Conservation (phyloP, 2,329 filamentous ascomycete species). For the Cephalotrichum gorgonifer region DNA sequence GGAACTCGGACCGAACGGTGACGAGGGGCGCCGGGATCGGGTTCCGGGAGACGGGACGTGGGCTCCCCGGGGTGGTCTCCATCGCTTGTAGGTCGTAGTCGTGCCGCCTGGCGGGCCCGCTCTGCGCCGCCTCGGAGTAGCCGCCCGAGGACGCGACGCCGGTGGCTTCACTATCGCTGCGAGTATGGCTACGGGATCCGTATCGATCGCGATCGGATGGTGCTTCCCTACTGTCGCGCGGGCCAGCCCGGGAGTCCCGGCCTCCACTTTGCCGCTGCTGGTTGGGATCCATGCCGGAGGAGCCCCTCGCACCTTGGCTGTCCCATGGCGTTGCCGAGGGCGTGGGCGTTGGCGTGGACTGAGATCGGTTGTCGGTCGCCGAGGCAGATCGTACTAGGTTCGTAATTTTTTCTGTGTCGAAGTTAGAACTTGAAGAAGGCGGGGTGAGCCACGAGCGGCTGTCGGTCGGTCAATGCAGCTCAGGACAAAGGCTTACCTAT, state of each 20-base stretch:
- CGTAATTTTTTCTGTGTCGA: constrained; percentile 73
- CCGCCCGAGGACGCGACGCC: constrained; percentile 66
- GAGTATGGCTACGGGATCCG: constrained; percentile 45
- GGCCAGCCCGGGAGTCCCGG: constrained; percentile 13
- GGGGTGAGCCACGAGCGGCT: background rate
- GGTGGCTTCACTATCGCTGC: constrained; percentile 71
- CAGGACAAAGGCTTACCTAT: constrained; percentile 51
- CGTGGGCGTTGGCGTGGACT: constrained; percentile 44
- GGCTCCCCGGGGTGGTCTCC: constrained; percentile 73
- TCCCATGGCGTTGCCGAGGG: constrained; percentile 6
- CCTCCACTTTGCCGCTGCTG: constrained; percentile 1
- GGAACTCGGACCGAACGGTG: constrained; percentile 94
- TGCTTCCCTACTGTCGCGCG: constrained; percentile 40
- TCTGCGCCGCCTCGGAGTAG: constrained; percentile 67
- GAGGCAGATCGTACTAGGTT: constrained; percentile 81
- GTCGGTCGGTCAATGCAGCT: background rate
- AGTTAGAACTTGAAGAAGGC: background rate
- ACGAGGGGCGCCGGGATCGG: constrained; percentile 85
- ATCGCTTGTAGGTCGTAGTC: constrained; percentile 96
- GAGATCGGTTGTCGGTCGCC: constrained; percentile 49
- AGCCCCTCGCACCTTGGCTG: background rate
- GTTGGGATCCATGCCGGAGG: background rate
- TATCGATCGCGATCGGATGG: constrained; percentile 28
- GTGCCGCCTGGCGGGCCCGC: constrained; percentile 61
- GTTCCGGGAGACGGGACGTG: constrained; percentile 63